Evolutionary conservation across 2,329 filamentous ascomycete genomes (phyloP).

Genomic region (Xylariaceae sp.): DNA sequence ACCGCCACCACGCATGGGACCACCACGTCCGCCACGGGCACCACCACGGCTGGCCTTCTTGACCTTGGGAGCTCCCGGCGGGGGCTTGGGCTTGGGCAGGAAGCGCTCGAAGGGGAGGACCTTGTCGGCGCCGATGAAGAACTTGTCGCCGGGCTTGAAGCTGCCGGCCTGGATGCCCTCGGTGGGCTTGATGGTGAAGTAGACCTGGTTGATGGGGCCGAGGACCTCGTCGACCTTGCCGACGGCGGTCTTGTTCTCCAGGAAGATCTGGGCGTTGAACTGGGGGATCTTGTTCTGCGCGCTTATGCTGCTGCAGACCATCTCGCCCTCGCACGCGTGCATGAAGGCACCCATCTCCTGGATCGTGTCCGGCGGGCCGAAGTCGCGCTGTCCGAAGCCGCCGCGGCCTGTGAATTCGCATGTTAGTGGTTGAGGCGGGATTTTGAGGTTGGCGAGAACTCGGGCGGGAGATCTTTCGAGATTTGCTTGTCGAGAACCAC

Average conservation of each 20-base stretch:
- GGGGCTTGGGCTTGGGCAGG: constrained; percentile 83
- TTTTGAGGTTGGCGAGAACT: not conserved
- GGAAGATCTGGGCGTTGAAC: constrained; percentile 98
- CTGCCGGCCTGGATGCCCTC: constrained; percentile 92
- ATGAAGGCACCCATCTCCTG: constrained; percentile 86
- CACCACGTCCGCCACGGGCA: constrained; percentile 40
- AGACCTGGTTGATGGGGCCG: constrained; percentile 94
- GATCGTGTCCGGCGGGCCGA: constrained; percentile 33
- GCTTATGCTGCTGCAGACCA: constrained; percentile 94
- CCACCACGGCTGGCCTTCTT: constrained; percentile 66
- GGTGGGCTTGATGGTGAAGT: constrained; percentile 95
- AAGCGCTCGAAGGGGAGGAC: constrained; percentile 93
- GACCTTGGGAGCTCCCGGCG: constrained; percentile 56
- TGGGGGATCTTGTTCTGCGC: constrained; percentile 76
- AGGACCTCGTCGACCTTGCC: constrained; percentile 98
- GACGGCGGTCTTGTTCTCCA: constrained; percentile 94
- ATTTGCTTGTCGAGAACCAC: not conserved
- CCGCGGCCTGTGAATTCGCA: constrained; percentile 28
- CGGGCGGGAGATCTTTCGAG: too few species aligned
- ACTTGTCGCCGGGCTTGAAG: constrained; percentile 95
- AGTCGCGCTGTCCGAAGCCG: constrained; percentile 33
- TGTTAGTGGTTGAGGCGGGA: not conserved
- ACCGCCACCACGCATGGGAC: constrained; percentile 48
- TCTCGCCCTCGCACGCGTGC: constrained; percentile 94
- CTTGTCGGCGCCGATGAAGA: constrained; percentile 94